Conservation (phyloP, 306 rosid genomes). For the Argentina anserina region DNA sequence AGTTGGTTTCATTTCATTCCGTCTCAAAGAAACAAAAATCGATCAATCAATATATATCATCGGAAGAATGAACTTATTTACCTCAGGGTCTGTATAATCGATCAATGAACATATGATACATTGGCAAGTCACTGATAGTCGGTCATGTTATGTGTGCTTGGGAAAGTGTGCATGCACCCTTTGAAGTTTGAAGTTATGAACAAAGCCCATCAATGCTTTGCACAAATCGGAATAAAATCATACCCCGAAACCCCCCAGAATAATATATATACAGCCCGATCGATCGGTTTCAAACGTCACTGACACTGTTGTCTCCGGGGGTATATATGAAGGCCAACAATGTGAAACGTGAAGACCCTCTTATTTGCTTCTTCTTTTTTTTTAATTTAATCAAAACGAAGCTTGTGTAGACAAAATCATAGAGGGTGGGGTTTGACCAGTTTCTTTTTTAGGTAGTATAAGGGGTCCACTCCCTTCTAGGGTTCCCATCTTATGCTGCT, state of each 20-base stretch:
- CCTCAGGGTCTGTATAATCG: too few relatives aligned
- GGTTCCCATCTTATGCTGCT: conserved; percentile 19
- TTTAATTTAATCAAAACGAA: background rate
- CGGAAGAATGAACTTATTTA: too few relatives aligned
- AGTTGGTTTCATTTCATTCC: too few relatives aligned
- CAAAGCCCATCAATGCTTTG: background rate
- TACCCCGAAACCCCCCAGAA: background rate
- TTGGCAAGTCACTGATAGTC: background rate
- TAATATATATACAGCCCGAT: background rate
- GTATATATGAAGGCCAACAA: conserved; percentile 6
- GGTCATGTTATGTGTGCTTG: conserved; percentile 7
- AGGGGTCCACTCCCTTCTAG: conserved; percentile 23
- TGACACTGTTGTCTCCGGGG: conserved; percentile 5
- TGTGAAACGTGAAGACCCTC: conserved; percentile 9
- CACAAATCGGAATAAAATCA: background rate
- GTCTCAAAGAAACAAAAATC: too few relatives aligned
- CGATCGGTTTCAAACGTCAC: conserved; percentile 20
- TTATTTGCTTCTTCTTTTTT: background rate
- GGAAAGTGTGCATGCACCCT: background rate
- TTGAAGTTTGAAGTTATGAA: background rate
- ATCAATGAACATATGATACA: background rate
- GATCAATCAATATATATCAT: too few relatives aligned
- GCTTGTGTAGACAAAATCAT: conserved; percentile 16
- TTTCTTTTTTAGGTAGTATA: conserved; percentile 6
- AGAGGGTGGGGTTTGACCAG: conserved; percentile 9